These are phyloP conservation scores for Colletotrichum sp. DNA, from an alignment of 2,329 filamentous ascomycete genomes.

Conservation along the genomic window DNA sequence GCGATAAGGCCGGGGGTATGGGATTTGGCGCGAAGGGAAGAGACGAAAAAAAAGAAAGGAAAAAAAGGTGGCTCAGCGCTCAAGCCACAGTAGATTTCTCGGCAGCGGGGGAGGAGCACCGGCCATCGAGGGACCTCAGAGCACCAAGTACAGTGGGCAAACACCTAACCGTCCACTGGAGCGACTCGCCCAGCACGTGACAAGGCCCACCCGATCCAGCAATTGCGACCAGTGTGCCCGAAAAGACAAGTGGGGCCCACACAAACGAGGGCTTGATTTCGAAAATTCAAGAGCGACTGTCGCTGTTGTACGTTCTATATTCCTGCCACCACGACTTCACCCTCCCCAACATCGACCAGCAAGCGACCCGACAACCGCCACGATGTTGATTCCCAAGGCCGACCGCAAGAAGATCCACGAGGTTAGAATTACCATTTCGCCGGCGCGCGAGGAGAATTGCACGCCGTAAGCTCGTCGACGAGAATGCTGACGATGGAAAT, in stretches of 20 bases:
- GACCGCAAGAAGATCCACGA: slow-evolving; percentile 99
- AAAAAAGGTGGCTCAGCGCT: not conserved
- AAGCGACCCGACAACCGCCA: slow-evolving; percentile 51
- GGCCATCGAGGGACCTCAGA: not conserved
- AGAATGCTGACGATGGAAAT: slow-evolving; percentile 26
- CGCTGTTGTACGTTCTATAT: slow-evolving; percentile 25
- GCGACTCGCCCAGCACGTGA: not conserved
- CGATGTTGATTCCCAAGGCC: slow-evolving; percentile 99
- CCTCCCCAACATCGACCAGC: slow-evolving; percentile 55
- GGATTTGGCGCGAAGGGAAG: not conserved
- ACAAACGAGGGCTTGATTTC: slow-evolving; percentile 28
- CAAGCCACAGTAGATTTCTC: not conserved
- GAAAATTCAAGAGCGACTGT: slow-evolving; percentile 32
- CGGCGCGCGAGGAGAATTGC: not conserved
- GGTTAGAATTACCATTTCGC: slow-evolving; percentile 37
- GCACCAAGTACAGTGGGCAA: not conserved
- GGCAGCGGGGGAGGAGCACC: not conserved
- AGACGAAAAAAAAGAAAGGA: not conserved
- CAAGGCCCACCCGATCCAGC: not conserved
- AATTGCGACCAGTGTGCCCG: not conserved
- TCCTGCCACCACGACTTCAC: slow-evolving; percentile 40
- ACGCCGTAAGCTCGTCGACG: not conserved
- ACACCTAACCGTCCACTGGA: not conserved
- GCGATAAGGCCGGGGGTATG: not conserved
- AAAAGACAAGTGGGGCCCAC: not conserved